Percentiles rank a stretch among this genome's conserved stretches.
These are phyloP conservation scores for Epichloe hybrida DNA, from an alignment of 2,329 filamentous ascomycete genomes.

Conservation along the genomic window DNA sequence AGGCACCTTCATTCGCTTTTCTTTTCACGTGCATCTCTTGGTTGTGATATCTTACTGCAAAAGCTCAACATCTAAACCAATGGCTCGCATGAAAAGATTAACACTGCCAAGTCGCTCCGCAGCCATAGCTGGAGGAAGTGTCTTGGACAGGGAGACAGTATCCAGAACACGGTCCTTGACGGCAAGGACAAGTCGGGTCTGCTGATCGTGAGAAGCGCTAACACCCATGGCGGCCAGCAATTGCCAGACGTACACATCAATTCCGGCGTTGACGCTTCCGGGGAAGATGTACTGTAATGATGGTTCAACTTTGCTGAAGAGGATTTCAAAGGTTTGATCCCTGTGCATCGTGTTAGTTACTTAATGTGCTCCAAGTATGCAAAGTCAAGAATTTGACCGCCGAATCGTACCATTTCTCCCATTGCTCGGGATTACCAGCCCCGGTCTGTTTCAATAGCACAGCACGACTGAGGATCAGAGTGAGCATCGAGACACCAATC, in stretches of 20 bases:
- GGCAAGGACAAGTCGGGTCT: constrained; percentile 83
- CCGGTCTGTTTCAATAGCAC: constrained; percentile 82
- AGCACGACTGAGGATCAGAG: constrained; percentile 85
- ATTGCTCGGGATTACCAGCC: constrained; percentile 55
- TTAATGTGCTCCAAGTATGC: not conserved
- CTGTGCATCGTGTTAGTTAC: constrained; percentile 27
- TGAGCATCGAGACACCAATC: constrained; percentile 79
- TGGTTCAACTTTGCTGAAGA: constrained; percentile 81
- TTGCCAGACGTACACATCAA: constrained; percentile 97
- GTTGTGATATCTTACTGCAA: constrained; percentile 23
- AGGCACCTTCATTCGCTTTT: constrained; percentile 3
- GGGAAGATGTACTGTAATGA: constrained; percentile 80
- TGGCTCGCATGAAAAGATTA: constrained; percentile 96
- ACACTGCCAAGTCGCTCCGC: constrained; percentile 77
- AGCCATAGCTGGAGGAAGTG: constrained; percentile 74
- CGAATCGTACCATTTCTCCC: constrained; percentile 59
- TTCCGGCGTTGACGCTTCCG: constrained; percentile 73
- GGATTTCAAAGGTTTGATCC: constrained; percentile 65
- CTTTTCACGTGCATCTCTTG: too few species aligned
- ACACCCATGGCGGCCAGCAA: constrained; percentile 92
- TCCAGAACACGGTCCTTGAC: constrained; percentile 98
- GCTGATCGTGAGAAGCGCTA: constrained; percentile 83
- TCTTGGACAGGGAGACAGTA: constrained; percentile 80
- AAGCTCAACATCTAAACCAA: constrained; percentile 90
- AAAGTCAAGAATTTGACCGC: not conserved